Percentiles rank a stretch among this genome's conserved stretches.
Evolutionary conservation across 2,329 filamentous ascomycete species (phyloP).

Genomic region (Rutstroemia sydowiana): DNA sequence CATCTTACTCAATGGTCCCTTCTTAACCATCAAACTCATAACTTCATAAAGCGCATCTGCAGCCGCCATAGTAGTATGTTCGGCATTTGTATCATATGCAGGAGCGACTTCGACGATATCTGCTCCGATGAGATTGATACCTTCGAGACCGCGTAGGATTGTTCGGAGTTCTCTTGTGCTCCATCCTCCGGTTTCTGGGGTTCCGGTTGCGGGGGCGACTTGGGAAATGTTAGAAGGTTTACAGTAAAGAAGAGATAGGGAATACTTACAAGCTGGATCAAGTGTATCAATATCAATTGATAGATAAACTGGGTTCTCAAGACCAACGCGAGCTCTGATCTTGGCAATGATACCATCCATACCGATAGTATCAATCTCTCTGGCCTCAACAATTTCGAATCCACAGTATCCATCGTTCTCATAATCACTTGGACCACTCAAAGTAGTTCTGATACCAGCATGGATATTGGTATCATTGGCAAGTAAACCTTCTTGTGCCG

Average conservation of each 20-base stretch:
- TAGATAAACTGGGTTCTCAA: constrained; percentile 68
- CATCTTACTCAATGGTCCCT: constrained; percentile 56
- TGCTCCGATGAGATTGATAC: constrained; percentile 60
- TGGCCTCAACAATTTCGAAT: constrained; percentile 73
- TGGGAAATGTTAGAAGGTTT: constrained; percentile 9
- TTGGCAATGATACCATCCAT: constrained; percentile 69
- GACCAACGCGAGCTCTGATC: constrained; percentile 69
- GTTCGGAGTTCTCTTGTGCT: constrained; percentile 65
- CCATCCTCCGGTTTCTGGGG: constrained; percentile 71
- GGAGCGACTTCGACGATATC: constrained; percentile 71
- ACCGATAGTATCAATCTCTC: constrained; percentile 62
- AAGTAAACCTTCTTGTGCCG: constrained; percentile 67
- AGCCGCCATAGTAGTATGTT: constrained; percentile 67
- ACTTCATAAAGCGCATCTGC: constrained; percentile 68
- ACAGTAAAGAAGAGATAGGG: neutral
- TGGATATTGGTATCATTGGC: constrained; percentile 82
- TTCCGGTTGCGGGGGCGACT: constrained; percentile 67
- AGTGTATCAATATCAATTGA: constrained; percentile 84
- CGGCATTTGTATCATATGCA: constrained; percentile 65
- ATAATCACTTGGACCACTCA: constrained; percentile 72
- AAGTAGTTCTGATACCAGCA: constrained; percentile 76
- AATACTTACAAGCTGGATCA: constrained; percentile 64
- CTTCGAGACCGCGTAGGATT: constrained; percentile 61
- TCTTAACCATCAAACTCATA: constrained; percentile 77
- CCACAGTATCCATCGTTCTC: constrained; percentile 81